phyloP scores from a whole-genome alignment of 148 eudicot genomes.

The Chenopodium formosanum region DNA sequence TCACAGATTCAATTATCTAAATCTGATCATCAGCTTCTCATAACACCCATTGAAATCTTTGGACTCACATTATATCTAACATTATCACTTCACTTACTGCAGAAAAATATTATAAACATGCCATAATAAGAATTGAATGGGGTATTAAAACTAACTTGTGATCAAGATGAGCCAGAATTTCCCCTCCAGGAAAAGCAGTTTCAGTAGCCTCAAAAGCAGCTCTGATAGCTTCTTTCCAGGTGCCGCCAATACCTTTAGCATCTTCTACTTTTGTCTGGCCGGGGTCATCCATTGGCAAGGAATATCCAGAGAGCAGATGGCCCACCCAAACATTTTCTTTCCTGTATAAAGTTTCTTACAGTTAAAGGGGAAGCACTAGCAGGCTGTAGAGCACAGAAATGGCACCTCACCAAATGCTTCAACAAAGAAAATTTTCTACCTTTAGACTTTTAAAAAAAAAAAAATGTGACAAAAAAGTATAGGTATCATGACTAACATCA shows the following conservation, averaged over 20 bases:
- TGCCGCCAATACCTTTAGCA: constrained; percentile 57
- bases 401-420: neutral
- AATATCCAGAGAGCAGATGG: constrained; percentile 85
- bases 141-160: constrained; percentile 45
- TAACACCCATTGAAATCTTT: neutral
- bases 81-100: neutral
- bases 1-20: neutral
- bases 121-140: neutral
- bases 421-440: neutral
- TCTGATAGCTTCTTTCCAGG: constrained; percentile 77
- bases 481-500: neutral
- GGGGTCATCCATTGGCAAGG: constrained; percentile 91
- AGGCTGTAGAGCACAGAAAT: neutral
- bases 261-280: constrained; percentile 47
- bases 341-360: constrained; percentile 33
- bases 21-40: neutral
- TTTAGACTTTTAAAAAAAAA: neutral
- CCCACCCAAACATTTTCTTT: constrained; percentile 84
- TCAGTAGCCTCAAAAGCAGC: constrained; percentile 57
- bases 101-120: neutral
- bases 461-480: too few relatives aligned
- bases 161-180: constrained; percentile 66
- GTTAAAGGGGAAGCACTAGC: constrained; percentile 6
- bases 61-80: neutral
- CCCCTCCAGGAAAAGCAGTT: constrained; percentile 62